phyloP scores from a whole-genome alignment of 2,329 filamentous ascomycete genomes.

The Fusarium nygamai region DNA sequence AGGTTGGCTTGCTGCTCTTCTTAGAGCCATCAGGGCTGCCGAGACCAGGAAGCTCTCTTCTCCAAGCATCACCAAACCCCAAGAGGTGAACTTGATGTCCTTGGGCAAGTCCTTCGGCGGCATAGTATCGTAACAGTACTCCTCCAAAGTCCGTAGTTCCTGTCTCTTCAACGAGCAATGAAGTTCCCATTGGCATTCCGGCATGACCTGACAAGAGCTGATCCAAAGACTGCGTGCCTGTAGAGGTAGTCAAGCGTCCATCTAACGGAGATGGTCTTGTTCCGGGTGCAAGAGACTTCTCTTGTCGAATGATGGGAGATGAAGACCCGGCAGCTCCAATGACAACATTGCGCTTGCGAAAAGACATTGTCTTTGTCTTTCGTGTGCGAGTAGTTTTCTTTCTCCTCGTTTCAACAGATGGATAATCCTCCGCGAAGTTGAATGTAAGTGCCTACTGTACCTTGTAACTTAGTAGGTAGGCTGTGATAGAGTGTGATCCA shows the following conservation, averaged over 20 bases:
- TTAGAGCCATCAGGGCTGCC: slow-evolving; percentile 54
- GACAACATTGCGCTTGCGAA: slow-evolving; percentile 66
- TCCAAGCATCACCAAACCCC: slow-evolving; percentile 82
- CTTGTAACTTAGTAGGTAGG: background rate
- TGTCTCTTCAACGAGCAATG: slow-evolving; percentile 83
- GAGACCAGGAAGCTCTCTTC: slow-evolving; percentile 82
- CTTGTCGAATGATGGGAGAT: slow-evolving; percentile 40
- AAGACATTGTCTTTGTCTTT: slow-evolving; percentile 58
- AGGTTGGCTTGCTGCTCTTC: slow-evolving; percentile 52
- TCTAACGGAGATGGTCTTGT: slow-evolving; percentile 89
- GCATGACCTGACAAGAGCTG: slow-evolving; percentile 85
- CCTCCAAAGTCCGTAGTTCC: slow-evolving; percentile 96
- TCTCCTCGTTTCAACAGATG: background rate
- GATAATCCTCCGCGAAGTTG: background rate
- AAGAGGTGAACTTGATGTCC: slow-evolving; percentile 89
- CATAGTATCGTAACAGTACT: slow-evolving; percentile 85
- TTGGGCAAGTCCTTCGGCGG: slow-evolving; percentile 91
- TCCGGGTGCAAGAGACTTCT: slow-evolving; percentile 55
- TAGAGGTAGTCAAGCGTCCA: slow-evolving; percentile 88
- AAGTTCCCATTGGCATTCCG: slow-evolving; percentile 83
- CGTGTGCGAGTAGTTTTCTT: background rate
- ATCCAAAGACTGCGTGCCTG: slow-evolving; percentile 87
- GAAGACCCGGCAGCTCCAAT: slow-evolving; percentile 49
- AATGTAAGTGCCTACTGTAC: background rate
- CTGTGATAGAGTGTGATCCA: background rate